phyloP scores from a whole-genome alignment of 495 filamentous ascomycete species.

The Sporormia fimetaria region DNA sequence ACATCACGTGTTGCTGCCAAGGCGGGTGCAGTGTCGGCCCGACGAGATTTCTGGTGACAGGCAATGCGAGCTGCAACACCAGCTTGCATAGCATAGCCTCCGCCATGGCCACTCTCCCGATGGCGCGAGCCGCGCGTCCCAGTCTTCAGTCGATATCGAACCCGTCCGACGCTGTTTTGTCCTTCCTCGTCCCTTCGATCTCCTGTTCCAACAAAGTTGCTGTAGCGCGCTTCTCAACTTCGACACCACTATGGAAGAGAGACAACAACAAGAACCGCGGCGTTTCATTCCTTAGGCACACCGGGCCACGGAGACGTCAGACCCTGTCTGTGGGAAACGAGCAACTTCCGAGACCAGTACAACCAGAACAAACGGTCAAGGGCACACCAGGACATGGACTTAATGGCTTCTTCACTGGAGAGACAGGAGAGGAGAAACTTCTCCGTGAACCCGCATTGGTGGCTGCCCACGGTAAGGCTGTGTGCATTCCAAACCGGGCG shows the following conservation, averaged over 20 bases:
- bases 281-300: constrained; percentile 65
- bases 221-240: constrained; percentile 31
- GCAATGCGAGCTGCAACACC: too few species aligned
- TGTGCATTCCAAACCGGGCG: not conserved
- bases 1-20: constrained; percentile 4
- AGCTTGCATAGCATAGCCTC: not conserved
- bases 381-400: constrained; percentile 72
- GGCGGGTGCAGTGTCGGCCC: not conserved
- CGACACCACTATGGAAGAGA: constrained; percentile 21
- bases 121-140: constrained; percentile 2
- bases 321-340: constrained; percentile 58
- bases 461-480: constrained; percentile 49
- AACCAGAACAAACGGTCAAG: constrained; percentile 40
- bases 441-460: constrained; percentile 59
- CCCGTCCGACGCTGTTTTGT: constrained; percentile 7
- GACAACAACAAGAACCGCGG: constrained; percentile 64
- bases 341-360: constrained; percentile 58
- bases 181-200: constrained; percentile 19
- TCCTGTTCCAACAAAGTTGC: not conserved
- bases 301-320: constrained; percentile 51
- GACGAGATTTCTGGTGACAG: not conserved
- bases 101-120: constrained; percentile 13
- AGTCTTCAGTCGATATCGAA: constrained; percentile 2
- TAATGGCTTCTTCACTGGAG: constrained; percentile 89
- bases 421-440: constrained; percentile 46